phyloP scores from a whole-genome alignment of 2,329 filamentous ascomycete genomes.

The Myriosclerotinia curreyana region DNA sequence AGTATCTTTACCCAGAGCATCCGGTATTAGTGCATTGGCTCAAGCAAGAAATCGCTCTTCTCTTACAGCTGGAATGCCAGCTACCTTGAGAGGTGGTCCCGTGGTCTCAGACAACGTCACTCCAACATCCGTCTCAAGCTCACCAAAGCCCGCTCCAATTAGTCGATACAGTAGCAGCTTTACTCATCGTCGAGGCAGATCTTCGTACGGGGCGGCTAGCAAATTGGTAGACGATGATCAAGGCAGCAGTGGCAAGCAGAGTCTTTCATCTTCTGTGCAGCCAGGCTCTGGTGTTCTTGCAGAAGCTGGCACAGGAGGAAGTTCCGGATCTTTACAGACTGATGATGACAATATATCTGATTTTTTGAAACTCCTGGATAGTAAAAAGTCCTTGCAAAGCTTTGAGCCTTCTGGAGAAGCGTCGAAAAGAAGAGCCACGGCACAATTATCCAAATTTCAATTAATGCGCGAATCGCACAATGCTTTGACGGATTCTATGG shows the following conservation, averaged over 20 bases:
- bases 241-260: conserved; percentile 76
- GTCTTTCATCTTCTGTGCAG: conserved; percentile 65
- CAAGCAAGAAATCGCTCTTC: conserved; percentile 69
- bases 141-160: conserved; percentile 74
- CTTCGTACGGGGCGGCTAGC: conserved; percentile 72
- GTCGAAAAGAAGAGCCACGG: conserved; percentile 70
- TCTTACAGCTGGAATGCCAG: conserved; percentile 70
- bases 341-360: conserved; percentile 94
- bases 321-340: conserved; percentile 64
- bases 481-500: conserved; percentile 87
- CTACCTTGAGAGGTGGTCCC: conserved; percentile 66
- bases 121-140: conserved; percentile 67
- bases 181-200: conserved; percentile 74
- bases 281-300: conserved; percentile 79
- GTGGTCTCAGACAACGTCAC: conserved; percentile 58
- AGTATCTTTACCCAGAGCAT: conserved; percentile 50
- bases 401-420: conserved; percentile 69
- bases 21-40: conserved; percentile 49
- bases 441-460: conserved; percentile 81
- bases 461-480: conserved; percentile 87
- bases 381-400: conserved; percentile 79
- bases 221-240: conserved; percentile 67
- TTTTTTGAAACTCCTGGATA: conserved; percentile 85
- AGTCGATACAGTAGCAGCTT: conserved; percentile 93
- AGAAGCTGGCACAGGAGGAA: conserved; percentile 62